Conservation (phyloP, 441 rosid species). For the Geranium incanum region DNA sequence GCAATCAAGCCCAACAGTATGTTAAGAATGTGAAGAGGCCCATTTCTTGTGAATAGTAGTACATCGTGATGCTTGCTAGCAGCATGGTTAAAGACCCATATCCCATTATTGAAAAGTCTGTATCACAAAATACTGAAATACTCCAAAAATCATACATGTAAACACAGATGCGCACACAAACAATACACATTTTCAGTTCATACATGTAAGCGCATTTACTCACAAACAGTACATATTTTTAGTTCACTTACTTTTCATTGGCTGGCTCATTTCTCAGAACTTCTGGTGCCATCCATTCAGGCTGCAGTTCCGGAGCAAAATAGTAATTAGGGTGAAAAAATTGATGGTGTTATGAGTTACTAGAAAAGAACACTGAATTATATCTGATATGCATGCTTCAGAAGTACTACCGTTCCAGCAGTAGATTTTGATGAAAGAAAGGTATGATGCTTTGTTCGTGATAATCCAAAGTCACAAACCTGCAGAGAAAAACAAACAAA, state of each 20-base stretch:
- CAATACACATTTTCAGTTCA: background rate
- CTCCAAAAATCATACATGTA: background rate
- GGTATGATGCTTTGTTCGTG: constrained; percentile 88
- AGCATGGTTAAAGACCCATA: background rate
- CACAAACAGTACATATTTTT: constrained; percentile 3
- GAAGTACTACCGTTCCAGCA: constrained; percentile 82
- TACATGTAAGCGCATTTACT: background rate
- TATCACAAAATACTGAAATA: constrained; percentile 2
- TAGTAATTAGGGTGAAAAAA: constrained; percentile 15
- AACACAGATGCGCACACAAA: background rate
- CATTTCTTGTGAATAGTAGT: background rate
- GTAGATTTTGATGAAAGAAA: constrained; percentile 91
- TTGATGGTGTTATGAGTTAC: background rate
- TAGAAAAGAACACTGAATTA: background rate
- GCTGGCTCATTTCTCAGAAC: constrained; percentile 95
- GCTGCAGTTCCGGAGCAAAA: constrained; percentile 47
- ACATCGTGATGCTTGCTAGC: background rate
- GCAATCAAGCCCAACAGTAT: constrained; percentile 25
- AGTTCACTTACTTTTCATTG: constrained; percentile 75
- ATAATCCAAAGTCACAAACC: constrained; percentile 96
- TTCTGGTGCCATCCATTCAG: constrained; percentile 99
- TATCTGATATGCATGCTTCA: background rate
- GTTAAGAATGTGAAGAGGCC: constrained; percentile 17
- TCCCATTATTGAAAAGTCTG: background rate
- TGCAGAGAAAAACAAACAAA: constrained; percentile 26